Conservation (phyloP, 2,329 filamentous ascomycete species). For the Cercospora janseana region DNA sequence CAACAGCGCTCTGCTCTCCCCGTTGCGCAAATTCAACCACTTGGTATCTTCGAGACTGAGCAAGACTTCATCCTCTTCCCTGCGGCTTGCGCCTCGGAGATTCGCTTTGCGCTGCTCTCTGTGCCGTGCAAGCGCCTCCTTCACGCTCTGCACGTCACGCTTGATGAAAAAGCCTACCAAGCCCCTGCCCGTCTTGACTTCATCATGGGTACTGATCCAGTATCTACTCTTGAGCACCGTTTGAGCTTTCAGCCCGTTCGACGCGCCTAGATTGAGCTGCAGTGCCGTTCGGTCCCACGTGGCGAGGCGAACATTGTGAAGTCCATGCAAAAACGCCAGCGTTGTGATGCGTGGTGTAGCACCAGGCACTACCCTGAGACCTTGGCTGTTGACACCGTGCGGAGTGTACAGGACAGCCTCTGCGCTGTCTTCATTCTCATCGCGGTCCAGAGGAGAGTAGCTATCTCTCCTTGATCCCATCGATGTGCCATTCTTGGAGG, state of each 20-base stretch:
- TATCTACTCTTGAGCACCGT: slow-evolving; percentile 55
- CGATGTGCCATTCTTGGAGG: slow-evolving; percentile 16
- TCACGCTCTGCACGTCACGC: slow-evolving; percentile 44
- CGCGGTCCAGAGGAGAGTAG: slow-evolving; percentile 17
- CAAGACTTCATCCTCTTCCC: slow-evolving; percentile 33
- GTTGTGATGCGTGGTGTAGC: slow-evolving; percentile 51
- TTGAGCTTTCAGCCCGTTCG: slow-evolving; percentile 60
- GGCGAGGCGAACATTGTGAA: slow-evolving; percentile 59
- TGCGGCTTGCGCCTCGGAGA: slow-evolving; percentile 38
- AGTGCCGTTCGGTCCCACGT: slow-evolving; percentile 39
- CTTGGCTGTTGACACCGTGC: slow-evolving; percentile 55
- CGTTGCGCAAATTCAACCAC: slow-evolving; percentile 57
- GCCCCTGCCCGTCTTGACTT: slow-evolving; percentile 59
- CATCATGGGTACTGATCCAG: slow-evolving; percentile 66
- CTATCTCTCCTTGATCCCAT: slow-evolving; percentile 25
- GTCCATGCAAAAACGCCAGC: slow-evolving; percentile 61
- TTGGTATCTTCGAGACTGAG: slow-evolving; percentile 44
- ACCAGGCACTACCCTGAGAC: slow-evolving; percentile 45
- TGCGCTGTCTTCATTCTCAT: slow-evolving; percentile 38
- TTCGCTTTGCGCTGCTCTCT: slow-evolving; percentile 40
- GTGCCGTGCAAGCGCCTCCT: slow-evolving; percentile 51
- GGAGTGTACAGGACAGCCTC: slow-evolving; percentile 65
- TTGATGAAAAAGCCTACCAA: slow-evolving; percentile 54
- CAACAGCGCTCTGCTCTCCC: slow-evolving; percentile 54
- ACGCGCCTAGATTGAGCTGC: slow-evolving; percentile 63